Conservation (phyloP, 257 asterid genomes). For the Hygrophila difformis region DNA sequence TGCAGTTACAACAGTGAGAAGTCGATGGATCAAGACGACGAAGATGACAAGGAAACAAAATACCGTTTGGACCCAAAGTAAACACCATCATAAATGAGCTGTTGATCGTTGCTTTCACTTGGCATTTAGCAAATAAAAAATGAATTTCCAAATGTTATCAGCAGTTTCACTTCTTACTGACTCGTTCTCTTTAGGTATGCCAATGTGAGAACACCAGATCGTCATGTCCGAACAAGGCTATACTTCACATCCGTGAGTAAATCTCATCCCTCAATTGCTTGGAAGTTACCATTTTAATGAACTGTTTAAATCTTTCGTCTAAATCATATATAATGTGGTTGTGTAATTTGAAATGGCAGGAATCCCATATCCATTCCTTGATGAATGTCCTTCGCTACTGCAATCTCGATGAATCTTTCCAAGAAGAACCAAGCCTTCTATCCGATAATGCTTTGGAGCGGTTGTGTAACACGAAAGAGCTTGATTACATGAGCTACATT, state of each 20-base stretch:
- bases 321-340: too few relatives aligned
- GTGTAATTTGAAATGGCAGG: constrained; percentile 38
- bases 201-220: constrained; percentile 91
- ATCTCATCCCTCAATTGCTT: not conserved
- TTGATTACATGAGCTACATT: constrained; percentile 93
- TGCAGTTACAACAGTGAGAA: constrained; percentile 78
- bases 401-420: constrained; percentile 88
- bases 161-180: constrained; percentile 3
- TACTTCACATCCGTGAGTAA: constrained; percentile 93
- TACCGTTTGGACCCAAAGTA: constrained; percentile 98
- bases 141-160: not conserved
- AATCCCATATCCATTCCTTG: constrained; percentile 94
- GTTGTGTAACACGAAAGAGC: constrained; percentile 72
- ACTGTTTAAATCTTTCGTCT: too few relatives aligned
- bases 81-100: not conserved
- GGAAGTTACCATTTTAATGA: not conserved
- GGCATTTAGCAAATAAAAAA: too few relatives aligned
- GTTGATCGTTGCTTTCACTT: too few relatives aligned
- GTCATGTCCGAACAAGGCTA: constrained; percentile 94
- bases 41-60: constrained; percentile 88
- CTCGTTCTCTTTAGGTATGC: constrained; percentile 59
- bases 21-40: constrained; percentile 90
- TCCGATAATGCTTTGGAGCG: constrained; percentile 82
- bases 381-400: constrained; percentile 99
- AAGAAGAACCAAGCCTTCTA: constrained; percentile 79